phyloP scores from a whole-genome alignment of 2,329 filamentous ascomycete species.

The Claviceps cyperi region DNA sequence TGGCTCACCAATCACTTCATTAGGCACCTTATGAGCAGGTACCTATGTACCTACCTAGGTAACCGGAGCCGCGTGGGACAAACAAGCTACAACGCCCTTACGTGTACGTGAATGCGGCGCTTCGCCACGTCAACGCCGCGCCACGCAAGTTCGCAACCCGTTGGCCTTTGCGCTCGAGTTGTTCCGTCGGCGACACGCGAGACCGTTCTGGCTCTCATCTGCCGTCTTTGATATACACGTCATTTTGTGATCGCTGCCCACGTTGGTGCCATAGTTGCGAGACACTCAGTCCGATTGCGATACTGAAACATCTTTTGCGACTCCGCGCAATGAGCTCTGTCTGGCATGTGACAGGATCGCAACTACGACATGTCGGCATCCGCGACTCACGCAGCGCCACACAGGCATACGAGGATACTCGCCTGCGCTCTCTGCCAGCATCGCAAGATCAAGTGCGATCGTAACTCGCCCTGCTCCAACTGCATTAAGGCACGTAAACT shows the following conservation, averaged over 20 bases:
- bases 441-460: constrained; percentile 49
- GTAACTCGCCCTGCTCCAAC: constrained; percentile 43
- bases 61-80: too few species aligned
- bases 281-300: neutral
- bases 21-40: too few species aligned
- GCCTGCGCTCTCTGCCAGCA: constrained; percentile 45
- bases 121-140: too few species aligned
- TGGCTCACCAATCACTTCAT: too few species aligned
- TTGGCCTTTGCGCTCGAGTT: too few species aligned
- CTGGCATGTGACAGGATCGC: constrained; percentile 17
- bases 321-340: neutral
- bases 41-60: too few species aligned
- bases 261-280: neutral
- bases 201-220: too few species aligned
- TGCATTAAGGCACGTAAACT: constrained; percentile 37
- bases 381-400: constrained; percentile 12
- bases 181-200: too few species aligned
- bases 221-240: too few species aligned
- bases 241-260: neutral
- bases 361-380: constrained; percentile 18
- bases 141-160: too few species aligned
- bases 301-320: neutral
- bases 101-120: too few species aligned
- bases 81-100: too few species aligned
- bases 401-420: constrained; percentile 31